Percentiles rank a stretch among this genome's conserved stretches.
Evolutionary conservation across 306 rosid species (phyloP).

Genomic region (Glycine soja): DNA sequence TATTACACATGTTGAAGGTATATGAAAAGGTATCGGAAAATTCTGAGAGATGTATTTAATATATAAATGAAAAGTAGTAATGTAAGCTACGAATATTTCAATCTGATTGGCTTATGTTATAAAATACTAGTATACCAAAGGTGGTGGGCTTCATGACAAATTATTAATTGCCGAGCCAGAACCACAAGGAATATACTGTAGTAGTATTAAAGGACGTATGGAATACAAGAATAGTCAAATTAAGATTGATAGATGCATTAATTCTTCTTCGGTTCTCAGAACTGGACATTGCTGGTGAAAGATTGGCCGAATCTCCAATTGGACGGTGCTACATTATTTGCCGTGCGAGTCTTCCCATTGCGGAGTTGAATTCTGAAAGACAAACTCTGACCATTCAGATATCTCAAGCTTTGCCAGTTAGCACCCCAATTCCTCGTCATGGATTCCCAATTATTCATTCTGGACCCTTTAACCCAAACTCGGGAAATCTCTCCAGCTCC

Average conservation of each 20-base stretch:
- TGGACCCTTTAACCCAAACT: constrained; percentile 68
- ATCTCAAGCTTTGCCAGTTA: constrained; percentile 64
- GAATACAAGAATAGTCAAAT: background rate
- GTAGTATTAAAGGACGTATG: background rate
- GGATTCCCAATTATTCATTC: constrained; percentile 53
- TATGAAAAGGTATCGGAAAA: background rate
- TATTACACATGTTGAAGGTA: no score
- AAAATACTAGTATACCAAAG: no score
- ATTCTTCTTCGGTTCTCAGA: constrained; percentile 8
- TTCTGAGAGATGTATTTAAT: background rate
- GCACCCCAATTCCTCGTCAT: constrained; percentile 69
- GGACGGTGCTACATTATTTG: constrained; percentile 54
- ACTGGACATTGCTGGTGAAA: constrained; percentile 47
- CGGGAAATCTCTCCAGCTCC: constrained; percentile 57
- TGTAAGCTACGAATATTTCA: background rate
- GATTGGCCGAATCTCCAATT: constrained; percentile 67
- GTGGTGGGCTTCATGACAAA: no score
- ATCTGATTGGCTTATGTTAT: background rate
- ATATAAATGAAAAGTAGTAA: background rate
- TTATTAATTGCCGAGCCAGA: no score
- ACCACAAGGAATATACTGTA: no score
- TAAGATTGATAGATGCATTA: background rate
- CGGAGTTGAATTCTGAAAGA: constrained; percentile 62
- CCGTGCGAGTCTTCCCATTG: constrained; percentile 49
- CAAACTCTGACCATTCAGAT: constrained; percentile 64